A percentile compares a stretch with the other conserved stretches of the same genome.
Conservation (phyloP, 1,284 basidiomycete genomes). For the Xerocomus nothofagi region DNA sequence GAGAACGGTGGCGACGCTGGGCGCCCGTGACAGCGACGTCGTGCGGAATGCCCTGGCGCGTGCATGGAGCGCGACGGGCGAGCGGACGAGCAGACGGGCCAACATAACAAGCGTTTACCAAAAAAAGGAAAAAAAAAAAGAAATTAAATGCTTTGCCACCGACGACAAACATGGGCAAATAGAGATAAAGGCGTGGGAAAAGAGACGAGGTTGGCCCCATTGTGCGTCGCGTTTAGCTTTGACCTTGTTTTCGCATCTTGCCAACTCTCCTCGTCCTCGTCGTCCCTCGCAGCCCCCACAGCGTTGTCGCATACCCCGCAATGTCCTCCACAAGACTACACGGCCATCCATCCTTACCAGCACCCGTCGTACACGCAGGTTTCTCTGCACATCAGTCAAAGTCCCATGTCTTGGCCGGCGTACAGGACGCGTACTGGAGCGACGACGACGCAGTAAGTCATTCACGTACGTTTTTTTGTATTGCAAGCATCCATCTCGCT, state of each 20-base stretch:
- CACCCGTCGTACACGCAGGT: conserved; percentile 67
- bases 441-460: conserved; percentile 80
- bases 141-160: conserved; percentile 19
- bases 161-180: conserved; percentile 27
- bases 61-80: conserved; percentile 13
- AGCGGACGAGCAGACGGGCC: conserved; percentile 30
- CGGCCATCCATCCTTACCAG: conserved; percentile 61
- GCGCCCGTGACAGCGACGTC: conserved; percentile 10
- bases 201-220: conserved; percentile 22
- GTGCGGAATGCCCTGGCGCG: conserved; percentile 17
- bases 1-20: conserved; percentile 11
- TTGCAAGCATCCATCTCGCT: conserved; percentile 14
- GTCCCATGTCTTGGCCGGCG: conserved; percentile 80
- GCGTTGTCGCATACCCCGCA: conserved; percentile 2
- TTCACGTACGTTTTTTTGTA: background rate
- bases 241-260: conserved; percentile 21
- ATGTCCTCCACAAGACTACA: conserved; percentile 51
- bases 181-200: conserved; percentile 23
- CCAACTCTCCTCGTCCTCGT: conserved; percentile 13
- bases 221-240: conserved; percentile 29
- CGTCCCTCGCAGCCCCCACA: conserved; percentile 10
- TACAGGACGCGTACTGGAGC: conserved; percentile 98
- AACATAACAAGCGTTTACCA: conserved; percentile 18
- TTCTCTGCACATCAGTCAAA: conserved; percentile 74
- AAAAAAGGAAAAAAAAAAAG: background rate